phyloP scores from a whole-genome alignment of 768 basidiomycete genomes.

The Exidia glandulosa region DNA sequence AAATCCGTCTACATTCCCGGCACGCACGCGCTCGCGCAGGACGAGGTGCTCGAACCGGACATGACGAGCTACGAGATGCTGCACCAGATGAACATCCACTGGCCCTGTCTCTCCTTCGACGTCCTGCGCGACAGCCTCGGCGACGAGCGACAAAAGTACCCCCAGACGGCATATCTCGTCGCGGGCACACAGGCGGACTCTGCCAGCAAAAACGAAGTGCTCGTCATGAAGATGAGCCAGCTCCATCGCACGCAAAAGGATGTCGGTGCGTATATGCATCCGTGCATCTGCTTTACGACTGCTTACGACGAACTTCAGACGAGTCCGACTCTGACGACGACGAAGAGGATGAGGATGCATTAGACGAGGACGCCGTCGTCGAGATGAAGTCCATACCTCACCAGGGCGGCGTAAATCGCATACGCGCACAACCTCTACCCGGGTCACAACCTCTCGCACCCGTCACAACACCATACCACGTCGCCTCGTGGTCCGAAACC shows the following conservation, averaged over 20 bases:
- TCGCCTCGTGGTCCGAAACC: slow-evolving; percentile 91
- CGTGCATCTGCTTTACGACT: neutral
- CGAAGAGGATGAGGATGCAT: slow-evolving; percentile 63
- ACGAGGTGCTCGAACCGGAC: slow-evolving; percentile 87
- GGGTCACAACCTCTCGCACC: slow-evolving; percentile 50
- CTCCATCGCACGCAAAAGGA: slow-evolving; percentile 82
- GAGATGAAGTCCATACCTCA: slow-evolving; percentile 88
- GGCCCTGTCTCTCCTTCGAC: slow-evolving; percentile 97
- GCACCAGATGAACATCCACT: slow-evolving; percentile 85
- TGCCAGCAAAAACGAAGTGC: slow-evolving; percentile 72
- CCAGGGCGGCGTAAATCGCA: slow-evolving; percentile 82
- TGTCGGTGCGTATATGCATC: slow-evolving; percentile 47
- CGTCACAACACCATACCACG: slow-evolving; percentile 73
- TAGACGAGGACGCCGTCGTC: slow-evolving; percentile 91
- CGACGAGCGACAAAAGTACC: slow-evolving; percentile 79
- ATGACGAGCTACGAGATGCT: slow-evolving; percentile 94
- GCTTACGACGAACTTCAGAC: too few relatives aligned
- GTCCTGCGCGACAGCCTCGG: slow-evolving; percentile 82
- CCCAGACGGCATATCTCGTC: slow-evolving; percentile 78
- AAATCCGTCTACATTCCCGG: slow-evolving; percentile 72
- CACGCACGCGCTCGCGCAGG: slow-evolving; percentile 55
- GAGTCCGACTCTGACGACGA: too few relatives aligned
- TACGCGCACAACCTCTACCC: slow-evolving; percentile 86
- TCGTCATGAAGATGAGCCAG: slow-evolving; percentile 87
- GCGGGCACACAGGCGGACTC: slow-evolving; percentile 88